phyloP scores from a whole-genome alignment of 495 filamentous ascomycete genomes.

The Bryoglossum gracile region DNA sequence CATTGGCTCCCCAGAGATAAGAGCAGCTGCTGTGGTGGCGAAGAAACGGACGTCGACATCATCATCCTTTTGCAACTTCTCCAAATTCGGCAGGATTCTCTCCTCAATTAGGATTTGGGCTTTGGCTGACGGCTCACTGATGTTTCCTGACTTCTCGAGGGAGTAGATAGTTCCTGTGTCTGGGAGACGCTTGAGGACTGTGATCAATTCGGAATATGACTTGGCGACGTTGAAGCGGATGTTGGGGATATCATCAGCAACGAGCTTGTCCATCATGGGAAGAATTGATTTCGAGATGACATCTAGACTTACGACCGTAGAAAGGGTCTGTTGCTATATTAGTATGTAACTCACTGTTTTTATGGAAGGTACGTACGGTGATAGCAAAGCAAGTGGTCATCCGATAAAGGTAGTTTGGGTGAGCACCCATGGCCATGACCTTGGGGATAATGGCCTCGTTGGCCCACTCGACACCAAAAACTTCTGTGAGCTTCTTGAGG shows the following conservation, averaged over 20 bases:
- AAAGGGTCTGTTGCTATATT: constrained; percentile 63
- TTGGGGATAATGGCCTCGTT: constrained; percentile 95
- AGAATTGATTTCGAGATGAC: constrained; percentile 90
- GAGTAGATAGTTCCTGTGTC: constrained; percentile 77
- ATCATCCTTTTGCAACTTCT: constrained; percentile 91
- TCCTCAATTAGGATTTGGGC: constrained; percentile 80
- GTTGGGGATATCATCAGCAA: constrained; percentile 91
- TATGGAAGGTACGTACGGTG: constrained; percentile 58
- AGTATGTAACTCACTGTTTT: constrained; percentile 3
- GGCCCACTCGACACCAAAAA: constrained; percentile 98
- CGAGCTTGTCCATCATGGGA: constrained; percentile 90
- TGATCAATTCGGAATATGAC: constrained; percentile 84
- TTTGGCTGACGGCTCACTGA: constrained; percentile 54
- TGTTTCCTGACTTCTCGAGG: constrained; percentile 67
- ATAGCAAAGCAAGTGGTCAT: constrained; percentile 99
- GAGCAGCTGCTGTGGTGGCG: constrained; percentile 51
- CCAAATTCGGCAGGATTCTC: constrained; percentile 79
- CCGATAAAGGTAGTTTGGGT: constrained; percentile 96
- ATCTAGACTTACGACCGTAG: constrained; percentile 82
- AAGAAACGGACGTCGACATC: constrained; percentile 98
- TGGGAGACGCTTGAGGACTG: constrained; percentile 81
- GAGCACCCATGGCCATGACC: constrained; percentile 94
- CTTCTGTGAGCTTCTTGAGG: constrained; percentile 94
- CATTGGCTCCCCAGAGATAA: constrained; percentile 45
- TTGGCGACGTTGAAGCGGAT: constrained; percentile 99